Percentiles rank a stretch among this genome's conserved stretches.
Evolutionary conservation across 306 rosid species (phyloP).

Genomic region (Cucumis cinereus): DNA sequence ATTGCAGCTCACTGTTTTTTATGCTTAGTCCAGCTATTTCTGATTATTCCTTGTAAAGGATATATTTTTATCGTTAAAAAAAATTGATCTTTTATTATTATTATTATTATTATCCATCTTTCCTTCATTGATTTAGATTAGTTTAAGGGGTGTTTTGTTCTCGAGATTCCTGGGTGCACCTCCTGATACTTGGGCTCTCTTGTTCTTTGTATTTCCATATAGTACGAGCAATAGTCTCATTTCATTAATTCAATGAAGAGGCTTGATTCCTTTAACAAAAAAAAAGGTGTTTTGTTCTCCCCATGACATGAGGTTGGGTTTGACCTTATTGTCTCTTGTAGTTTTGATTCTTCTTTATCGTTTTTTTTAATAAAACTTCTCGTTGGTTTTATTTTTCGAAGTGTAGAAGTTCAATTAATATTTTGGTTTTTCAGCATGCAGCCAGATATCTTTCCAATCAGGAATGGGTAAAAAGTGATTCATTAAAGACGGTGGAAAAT

Average conservation of each 20-base stretch:
- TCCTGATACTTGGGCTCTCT: too few species aligned
- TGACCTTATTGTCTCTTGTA: not conserved
- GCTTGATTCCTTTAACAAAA: too few species aligned
- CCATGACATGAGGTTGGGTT: not conserved
- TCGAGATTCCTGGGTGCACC: not conserved
- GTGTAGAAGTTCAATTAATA: not conserved
- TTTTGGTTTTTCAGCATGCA: conserved; percentile 63
- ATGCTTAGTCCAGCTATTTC: not conserved
- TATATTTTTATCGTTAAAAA: not conserved
- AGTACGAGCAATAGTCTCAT: too few species aligned
- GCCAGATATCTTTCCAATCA: conserved; percentile 95
- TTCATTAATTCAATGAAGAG: too few species aligned
- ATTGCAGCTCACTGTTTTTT: not conserved
- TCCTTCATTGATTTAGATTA: not conserved
- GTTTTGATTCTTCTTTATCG: not conserved
- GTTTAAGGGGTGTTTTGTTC: not conserved
- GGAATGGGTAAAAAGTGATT: conserved; percentile 91
- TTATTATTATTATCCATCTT: not conserved
- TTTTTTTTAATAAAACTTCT: too few species aligned
- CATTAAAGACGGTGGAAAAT: conserved; percentile 87
- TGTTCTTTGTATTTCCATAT: too few species aligned
- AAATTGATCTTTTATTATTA: too few species aligned
- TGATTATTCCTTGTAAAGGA: not conserved
- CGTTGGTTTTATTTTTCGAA: not conserved
- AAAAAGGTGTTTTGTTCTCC: not conserved